Evolutionary conservation across 1,284 basidiomycete genomes (phyloP).

Genomic region (Ceratobasidium sp.): DNA sequence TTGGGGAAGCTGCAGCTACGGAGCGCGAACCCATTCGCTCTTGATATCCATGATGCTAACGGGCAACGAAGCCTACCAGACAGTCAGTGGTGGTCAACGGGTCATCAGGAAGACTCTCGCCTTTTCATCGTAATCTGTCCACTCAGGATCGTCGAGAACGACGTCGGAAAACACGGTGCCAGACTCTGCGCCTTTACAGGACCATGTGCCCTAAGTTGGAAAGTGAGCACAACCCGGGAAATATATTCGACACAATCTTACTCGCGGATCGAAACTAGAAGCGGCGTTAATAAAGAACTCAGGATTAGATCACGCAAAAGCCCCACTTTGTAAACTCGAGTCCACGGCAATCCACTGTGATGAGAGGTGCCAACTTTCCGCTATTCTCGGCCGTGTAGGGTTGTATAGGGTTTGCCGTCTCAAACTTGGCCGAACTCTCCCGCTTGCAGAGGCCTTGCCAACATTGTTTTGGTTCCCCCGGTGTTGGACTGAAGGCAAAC

Average conservation of each 20-base stretch:
- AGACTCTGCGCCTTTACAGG: conserved; percentile 64
- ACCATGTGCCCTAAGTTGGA: conserved; percentile 66
- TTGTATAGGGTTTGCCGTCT: conserved; percentile 54
- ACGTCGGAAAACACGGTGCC: conserved; percentile 67
- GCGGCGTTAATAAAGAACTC: neutral
- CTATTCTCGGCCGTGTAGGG: conserved; percentile 66
- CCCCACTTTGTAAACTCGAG: conserved; percentile 65
- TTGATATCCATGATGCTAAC: conserved; percentile 69
- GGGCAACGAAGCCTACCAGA: conserved; percentile 61
- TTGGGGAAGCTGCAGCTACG: conserved; percentile 47
- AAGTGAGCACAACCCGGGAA: neutral
- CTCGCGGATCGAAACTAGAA: conserved; percentile 34
- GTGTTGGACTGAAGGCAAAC: neutral
- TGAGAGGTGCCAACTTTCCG: conserved; percentile 63
- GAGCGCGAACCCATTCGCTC: conserved; percentile 68
- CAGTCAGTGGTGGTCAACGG: conserved; percentile 9
- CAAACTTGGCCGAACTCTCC: conserved; percentile 78
- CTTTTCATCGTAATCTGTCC: conserved; percentile 85
- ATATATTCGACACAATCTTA: neutral
- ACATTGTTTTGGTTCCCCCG: neutral
- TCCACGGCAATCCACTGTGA: conserved; percentile 76
- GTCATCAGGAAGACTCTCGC: conserved; percentile 52
- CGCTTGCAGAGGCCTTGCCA: conserved; percentile 63
- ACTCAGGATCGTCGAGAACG: conserved; percentile 68
- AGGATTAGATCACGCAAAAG: neutral